Evolutionary conservation across 176 grass and related monocot genomes (phyloP).

Genomic region (Eragrostis nindensis): DNA sequence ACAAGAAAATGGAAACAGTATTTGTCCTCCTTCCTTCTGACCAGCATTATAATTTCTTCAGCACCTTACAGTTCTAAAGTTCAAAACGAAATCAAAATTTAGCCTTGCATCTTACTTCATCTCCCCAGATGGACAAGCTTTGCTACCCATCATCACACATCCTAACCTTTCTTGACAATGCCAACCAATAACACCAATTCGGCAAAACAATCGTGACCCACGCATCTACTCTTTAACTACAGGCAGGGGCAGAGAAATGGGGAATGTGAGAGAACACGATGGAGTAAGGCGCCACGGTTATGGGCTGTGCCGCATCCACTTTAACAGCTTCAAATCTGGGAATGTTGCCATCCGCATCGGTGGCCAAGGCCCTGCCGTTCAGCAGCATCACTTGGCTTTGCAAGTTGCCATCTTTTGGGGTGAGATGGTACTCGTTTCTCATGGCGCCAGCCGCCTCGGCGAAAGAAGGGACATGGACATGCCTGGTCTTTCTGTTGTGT

Average conservation of each 20-base stretch:
- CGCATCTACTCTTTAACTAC: slow-evolving; percentile 29
- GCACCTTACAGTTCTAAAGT: not conserved
- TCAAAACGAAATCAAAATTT: not conserved
- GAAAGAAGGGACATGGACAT: not conserved
- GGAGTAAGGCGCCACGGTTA: slow-evolving; percentile 49
- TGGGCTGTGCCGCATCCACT: slow-evolving; percentile 43
- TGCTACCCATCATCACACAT: slow-evolving; percentile 28
- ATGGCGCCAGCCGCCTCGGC: not conserved
- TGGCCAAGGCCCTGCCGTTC: slow-evolving; percentile 59
- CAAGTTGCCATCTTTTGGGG: slow-evolving; percentile 48
- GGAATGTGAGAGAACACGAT: slow-evolving; percentile 66
- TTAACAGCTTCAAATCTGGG: slow-evolving; percentile 43
- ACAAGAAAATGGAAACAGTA: not conserved
- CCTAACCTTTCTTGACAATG: not conserved
- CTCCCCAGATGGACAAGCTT: slow-evolving; percentile 41
- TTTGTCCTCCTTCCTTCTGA: not conserved
- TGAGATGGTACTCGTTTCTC: slow-evolving; percentile 80
- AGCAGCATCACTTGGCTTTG: slow-evolving; percentile 77
- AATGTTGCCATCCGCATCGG: slow-evolving; percentile 55
- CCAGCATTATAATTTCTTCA: not conserved
- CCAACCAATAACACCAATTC: not conserved
- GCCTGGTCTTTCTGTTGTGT: slow-evolving; percentile 18
- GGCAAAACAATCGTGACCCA: slow-evolving; percentile 10
- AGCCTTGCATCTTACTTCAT: slow-evolving; percentile 35
- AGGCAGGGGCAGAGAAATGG: slow-evolving; percentile 53